Evolutionary conservation across 73 alveolate genomes (phyloP), one percentile per base, ranked within the genome.

Genomic region (Paramecium primaurelia): DNA sequence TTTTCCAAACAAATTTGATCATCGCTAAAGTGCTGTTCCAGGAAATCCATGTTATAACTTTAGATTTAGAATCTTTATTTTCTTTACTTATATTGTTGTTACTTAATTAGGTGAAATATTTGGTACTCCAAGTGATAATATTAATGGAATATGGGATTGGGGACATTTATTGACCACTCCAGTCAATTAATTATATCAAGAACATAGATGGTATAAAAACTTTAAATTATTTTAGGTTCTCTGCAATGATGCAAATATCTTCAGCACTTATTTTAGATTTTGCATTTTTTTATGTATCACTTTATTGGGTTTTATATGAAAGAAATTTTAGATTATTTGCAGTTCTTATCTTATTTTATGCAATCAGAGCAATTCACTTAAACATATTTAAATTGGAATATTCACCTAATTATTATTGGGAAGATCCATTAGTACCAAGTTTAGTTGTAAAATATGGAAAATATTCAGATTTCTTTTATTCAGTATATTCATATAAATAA

Each of bases 311-410:
- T 20, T 36, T 80, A 4, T 49, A 80, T 22, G 34, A 28, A 8
- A 40, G 91, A 49, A 80, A 80, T 80, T 80, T 80, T 49, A 80
- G 91, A 80, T 36, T 80, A 7, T 80, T 80, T 47, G 91, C 91
- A 38, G 73, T 44, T 26, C 58, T 80, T 9, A 45, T 80, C 26
- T 8, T 80, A 47, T 80, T 80, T 36, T 80, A 80, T 44, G 91
- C 75, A 44, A 36, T 80, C 25, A 40, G 91, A 64, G 77, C 91
- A 40, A 20, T 80, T 20, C 91, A 80, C 73, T 80, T 80, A 18
- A 32, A 40, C 7, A 45, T 80, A 40, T 80, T 80, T 9, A 80
- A 80, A 80, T 36, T 80, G 25, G 64, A 80, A 42, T 45, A 38
- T 25, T 28, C 91, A 26, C 91, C 71, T 22, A 80, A 80, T 11